These are phyloP conservation scores for Tagetes patula DNA, from an alignment of 129 eudicot species.

Conservation along the genomic window DNA sequence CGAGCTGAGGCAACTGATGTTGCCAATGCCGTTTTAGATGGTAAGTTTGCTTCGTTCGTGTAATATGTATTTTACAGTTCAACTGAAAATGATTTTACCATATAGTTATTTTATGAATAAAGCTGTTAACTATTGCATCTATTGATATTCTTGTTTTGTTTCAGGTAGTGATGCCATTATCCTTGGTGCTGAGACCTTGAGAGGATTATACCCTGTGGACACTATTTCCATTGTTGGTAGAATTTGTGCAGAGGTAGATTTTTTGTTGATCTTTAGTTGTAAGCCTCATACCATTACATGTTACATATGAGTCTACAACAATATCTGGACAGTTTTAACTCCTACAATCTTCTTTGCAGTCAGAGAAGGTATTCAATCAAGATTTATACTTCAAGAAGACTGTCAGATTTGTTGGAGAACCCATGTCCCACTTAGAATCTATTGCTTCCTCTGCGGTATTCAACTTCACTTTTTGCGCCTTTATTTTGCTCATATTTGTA, in stretches of 20 bases:
- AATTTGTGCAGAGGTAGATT: slow-evolving; percentile 75
- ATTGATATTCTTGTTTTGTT: slow-evolving; percentile 5
- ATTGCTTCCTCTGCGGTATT: slow-evolving; percentile 86
- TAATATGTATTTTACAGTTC: not conserved
- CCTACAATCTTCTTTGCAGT: slow-evolving; percentile 37
- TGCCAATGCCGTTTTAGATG: slow-evolving; percentile 83
- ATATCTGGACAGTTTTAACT: too few relatives aligned
- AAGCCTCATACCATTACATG: not conserved
- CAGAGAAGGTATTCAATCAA: slow-evolving; percentile 82
- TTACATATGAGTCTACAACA: too few relatives aligned
- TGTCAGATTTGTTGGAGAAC: slow-evolving; percentile 69
- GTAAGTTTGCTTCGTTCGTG: slow-evolving; percentile 24
- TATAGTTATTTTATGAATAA: not conserved
- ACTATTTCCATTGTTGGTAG: slow-evolving; percentile 72
- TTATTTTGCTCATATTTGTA: slow-evolving; percentile 9
- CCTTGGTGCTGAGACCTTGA: slow-evolving; percentile 76
- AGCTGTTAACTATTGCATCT: not conserved
- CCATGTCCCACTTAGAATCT: slow-evolving; percentile 78
- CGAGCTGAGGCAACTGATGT: slow-evolving; percentile 92
- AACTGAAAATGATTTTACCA: not conserved
- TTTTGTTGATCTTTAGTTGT: slow-evolving; percentile 15
- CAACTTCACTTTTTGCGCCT: slow-evolving; percentile 3
- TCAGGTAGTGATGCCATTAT: slow-evolving; percentile 78
- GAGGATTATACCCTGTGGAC: slow-evolving; percentile 75
- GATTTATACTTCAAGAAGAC: slow-evolving; percentile 65